Conservation (phyloP, 306 rosid genomes). For the Quercus wislizeni region DNA sequence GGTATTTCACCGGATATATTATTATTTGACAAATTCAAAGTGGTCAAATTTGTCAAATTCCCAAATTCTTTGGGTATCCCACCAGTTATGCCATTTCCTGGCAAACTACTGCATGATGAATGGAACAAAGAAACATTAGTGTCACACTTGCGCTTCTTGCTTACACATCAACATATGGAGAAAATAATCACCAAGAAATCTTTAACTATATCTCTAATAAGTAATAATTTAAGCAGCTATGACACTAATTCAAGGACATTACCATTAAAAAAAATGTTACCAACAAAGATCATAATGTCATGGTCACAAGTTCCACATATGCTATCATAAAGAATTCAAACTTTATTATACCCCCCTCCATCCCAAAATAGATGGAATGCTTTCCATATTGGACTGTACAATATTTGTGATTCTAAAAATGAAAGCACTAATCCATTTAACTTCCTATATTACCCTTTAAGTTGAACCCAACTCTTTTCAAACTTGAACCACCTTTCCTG, state of each 20-base stretch:
- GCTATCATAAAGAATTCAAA: neutral
- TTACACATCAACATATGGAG: conserved; percentile 6
- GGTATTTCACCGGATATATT: conserved; percentile 83
- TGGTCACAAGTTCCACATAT: neutral
- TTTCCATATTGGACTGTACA: no score
- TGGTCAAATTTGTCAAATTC: conserved; percentile 58
- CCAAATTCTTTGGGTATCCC: conserved; percentile 78
- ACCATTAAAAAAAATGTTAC: neutral
- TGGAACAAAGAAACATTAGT: conserved; percentile 15
- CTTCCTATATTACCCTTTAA: no score
- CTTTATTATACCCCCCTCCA: neutral
- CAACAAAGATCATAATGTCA: neutral
- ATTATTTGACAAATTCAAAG: conserved; percentile 80
- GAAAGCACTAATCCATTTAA: no score
- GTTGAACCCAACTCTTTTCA: no score
- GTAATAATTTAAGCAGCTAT: neutral
- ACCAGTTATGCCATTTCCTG: conserved; percentile 81
- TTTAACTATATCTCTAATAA: neutral
- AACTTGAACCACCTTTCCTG: no score
- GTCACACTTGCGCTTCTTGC: neutral
- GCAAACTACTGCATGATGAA: conserved; percentile 63
- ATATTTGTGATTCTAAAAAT: no score
- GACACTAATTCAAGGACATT: neutral
- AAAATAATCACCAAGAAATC: neutral
- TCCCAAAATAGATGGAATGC: no score